Evolutionary conservation across 1,284 basidiomycete species (phyloP).

Genomic region (Takashimella koratensis): DNA sequence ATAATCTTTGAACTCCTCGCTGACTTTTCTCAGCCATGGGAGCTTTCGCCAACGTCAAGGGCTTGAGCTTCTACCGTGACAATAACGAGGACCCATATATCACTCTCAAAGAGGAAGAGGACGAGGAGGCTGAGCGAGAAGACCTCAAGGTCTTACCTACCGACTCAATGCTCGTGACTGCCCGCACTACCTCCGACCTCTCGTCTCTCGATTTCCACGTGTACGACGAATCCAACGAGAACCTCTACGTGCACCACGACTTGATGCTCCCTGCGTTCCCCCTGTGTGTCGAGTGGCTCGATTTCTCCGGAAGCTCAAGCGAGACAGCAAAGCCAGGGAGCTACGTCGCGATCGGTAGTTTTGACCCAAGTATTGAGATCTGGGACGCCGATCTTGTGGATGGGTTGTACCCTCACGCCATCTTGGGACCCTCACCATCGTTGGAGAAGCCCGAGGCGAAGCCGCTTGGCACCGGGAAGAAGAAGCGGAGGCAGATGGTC

Average conservation of each 20-base stretch:
- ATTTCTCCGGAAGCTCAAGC: slow-evolving; percentile 58
- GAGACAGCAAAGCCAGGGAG: slow-evolving; percentile 58
- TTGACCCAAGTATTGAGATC: slow-evolving; percentile 98
- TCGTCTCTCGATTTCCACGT: slow-evolving; percentile 94
- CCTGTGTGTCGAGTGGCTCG: slow-evolving; percentile 98
- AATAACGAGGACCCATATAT: slow-evolving; percentile 97
- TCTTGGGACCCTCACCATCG: slow-evolving; percentile 67
- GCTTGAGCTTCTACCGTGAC: slow-evolving; percentile 83
- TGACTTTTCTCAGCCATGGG: slow-evolving; percentile 60
- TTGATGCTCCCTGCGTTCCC: slow-evolving; percentile 97
- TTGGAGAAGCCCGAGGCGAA: slow-evolving; percentile 75
- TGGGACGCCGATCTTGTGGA: slow-evolving; percentile 95
- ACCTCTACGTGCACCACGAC: slow-evolving; percentile 96
- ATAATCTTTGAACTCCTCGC: neutral
- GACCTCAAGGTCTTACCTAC: slow-evolving; percentile 85
- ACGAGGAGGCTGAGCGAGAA: slow-evolving; percentile 77
- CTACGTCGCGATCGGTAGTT: slow-evolving; percentile 93
- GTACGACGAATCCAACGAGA: slow-evolving; percentile 87
- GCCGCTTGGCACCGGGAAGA: slow-evolving; percentile 81
- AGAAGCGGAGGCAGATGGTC: slow-evolving; percentile 87
- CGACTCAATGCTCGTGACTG: slow-evolving; percentile 88
- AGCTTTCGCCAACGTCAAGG: slow-evolving; percentile 94
- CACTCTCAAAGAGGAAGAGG: slow-evolving; percentile 84
- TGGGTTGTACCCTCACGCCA: slow-evolving; percentile 86
- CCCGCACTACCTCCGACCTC: slow-evolving; percentile 95